Percentiles rank a stretch among this genome's conserved stretches.
phyloP scores from a whole-genome alignment of 2,329 filamentous ascomycete genomes.

The Fusarium mexicanum region DNA sequence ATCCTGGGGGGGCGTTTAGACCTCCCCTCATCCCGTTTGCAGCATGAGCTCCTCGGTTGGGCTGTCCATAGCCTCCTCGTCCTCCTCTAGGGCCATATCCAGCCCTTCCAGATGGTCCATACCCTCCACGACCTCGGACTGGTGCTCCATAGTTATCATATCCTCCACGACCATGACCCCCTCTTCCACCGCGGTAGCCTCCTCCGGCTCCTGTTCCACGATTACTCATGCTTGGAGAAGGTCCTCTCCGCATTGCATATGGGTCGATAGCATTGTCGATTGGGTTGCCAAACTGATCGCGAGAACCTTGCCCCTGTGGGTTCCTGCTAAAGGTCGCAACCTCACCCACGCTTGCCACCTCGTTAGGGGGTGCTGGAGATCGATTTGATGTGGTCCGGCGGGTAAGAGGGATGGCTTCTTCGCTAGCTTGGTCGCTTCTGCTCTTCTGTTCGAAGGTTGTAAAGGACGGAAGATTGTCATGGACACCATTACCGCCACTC shows the following conservation, averaged over 20 bases:
- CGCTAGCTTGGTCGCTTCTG: conserved; percentile 68
- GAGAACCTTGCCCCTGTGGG: conserved; percentile 54
- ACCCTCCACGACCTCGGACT: conserved; percentile 54
- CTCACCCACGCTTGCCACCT: conserved; percentile 50
- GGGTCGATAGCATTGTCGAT: conserved; percentile 55
- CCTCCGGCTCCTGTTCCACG: conserved; percentile 62
- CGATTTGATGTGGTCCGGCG: conserved; percentile 69
- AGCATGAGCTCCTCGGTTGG: conserved; percentile 47
- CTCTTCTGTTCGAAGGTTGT: conserved; percentile 74
- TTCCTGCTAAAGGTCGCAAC: conserved; percentile 46
- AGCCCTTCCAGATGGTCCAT: conserved; percentile 54
- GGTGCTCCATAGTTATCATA: conserved; percentile 58
- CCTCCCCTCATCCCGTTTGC: conserved; percentile 45
- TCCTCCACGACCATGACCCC: conserved; percentile 62
- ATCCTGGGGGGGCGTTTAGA: conserved; percentile 55
- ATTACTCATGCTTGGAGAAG: conserved; percentile 59
- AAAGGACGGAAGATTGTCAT: conserved; percentile 63
- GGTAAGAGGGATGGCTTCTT: conserved; percentile 78
- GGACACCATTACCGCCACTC: conserved; percentile 62
- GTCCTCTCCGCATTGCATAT: conserved; percentile 59
- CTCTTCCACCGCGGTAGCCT: conserved; percentile 58
- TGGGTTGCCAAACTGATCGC: conserved; percentile 74
- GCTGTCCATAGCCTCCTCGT: conserved; percentile 47
- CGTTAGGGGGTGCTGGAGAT: conserved; percentile 59
- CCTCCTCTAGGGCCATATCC: conserved; percentile 55